These are phyloP conservation scores for Epicoccum sorghinum DNA, from an alignment of 2,329 filamentous ascomycete genomes.

Conservation along the genomic window DNA sequence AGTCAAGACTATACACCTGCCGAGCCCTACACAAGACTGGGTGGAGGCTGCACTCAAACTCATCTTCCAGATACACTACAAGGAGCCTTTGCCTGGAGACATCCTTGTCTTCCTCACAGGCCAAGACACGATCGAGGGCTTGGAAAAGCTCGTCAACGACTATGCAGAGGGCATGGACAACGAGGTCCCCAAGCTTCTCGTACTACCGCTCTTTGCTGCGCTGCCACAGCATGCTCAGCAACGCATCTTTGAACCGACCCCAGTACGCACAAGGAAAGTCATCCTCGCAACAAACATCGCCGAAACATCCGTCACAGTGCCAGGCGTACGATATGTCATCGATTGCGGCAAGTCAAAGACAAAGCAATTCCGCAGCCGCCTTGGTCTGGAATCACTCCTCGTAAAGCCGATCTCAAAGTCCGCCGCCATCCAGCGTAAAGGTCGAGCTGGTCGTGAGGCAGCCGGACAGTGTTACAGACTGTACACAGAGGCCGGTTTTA, in stretches of 20 bases:
- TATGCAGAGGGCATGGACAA: conserved; percentile 74
- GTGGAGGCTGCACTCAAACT: conserved; percentile 80
- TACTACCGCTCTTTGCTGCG: conserved; percentile 87
- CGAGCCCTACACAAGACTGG: conserved; percentile 77
- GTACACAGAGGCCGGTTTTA: conserved; percentile 81
- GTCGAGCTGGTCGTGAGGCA: conserved; percentile 90
- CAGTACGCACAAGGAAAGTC: conserved; percentile 80
- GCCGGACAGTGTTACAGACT: conserved; percentile 88
- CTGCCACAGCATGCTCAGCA: conserved; percentile 87
- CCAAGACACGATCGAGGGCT: conserved; percentile 86
- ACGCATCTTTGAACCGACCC: conserved; percentile 78
- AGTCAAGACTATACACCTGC: conserved; percentile 77
- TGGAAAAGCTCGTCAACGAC: conserved; percentile 81
- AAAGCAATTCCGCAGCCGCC: conserved; percentile 83
- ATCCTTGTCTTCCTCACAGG: conserved; percentile 91
- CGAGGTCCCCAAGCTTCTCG: conserved; percentile 72
- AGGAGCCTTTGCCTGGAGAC: conserved; percentile 91
- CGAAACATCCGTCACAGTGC: conserved; percentile 96
- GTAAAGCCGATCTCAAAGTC: conserved; percentile 92
- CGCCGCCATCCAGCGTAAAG: conserved; percentile 87
- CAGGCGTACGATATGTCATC: conserved; percentile 88
- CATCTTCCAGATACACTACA: conserved; percentile 84
- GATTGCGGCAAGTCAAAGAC: conserved; percentile 94
- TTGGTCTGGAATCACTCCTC: conserved; percentile 89
- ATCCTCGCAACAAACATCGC: conserved; percentile 96